A percentile compares a stretch with the other conserved stretches of the same genome.
phyloP scores from a whole-genome alignment of 2,329 filamentous ascomycete genomes.

The Cladobotryum mycophilum region DNA sequence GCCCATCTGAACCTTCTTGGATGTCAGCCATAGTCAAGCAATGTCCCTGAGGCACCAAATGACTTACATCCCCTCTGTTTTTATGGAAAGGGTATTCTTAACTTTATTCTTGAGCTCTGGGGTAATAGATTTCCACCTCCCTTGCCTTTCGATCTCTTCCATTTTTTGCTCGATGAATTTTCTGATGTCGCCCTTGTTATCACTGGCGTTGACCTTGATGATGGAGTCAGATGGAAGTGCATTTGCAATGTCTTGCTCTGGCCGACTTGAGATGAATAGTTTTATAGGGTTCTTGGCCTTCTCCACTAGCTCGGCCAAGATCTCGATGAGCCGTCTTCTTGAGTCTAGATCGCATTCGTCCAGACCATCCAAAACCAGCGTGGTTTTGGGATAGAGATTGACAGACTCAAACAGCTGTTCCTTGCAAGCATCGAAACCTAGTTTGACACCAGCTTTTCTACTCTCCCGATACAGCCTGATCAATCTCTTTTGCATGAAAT shows the following conservation, averaged over 20 bases:
- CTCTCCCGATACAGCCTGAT: neutral
- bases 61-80: conserved; percentile 2
- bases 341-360: neutral
- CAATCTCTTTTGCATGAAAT: neutral
- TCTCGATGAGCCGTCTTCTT: neutral
- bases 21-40: neutral
- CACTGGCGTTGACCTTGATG: neutral
- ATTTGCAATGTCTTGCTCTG: conserved; percentile 1
- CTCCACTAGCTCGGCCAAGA: neutral
- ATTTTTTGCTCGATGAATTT: conserved; percentile 2
- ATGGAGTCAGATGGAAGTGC: neutral
- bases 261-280: conserved; percentile 1
- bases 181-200: neutral
- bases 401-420: neutral
- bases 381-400: neutral
- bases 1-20: conserved; percentile 3
- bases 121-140: neutral
- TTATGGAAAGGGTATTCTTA: neutral
- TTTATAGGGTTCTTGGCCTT: neutral
- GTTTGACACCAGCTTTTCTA: neutral
- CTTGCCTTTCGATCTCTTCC: neutral
- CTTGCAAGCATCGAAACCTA: neutral
- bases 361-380: conserved; percentile 1
- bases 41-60: neutral
- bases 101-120: neutral